Percentiles rank a stretch among this genome's conserved stretches.
These are phyloP conservation scores for Cyphellophora europaea DNA, from an alignment of 2,329 filamentous ascomycete species.

Conservation along the genomic window DNA sequence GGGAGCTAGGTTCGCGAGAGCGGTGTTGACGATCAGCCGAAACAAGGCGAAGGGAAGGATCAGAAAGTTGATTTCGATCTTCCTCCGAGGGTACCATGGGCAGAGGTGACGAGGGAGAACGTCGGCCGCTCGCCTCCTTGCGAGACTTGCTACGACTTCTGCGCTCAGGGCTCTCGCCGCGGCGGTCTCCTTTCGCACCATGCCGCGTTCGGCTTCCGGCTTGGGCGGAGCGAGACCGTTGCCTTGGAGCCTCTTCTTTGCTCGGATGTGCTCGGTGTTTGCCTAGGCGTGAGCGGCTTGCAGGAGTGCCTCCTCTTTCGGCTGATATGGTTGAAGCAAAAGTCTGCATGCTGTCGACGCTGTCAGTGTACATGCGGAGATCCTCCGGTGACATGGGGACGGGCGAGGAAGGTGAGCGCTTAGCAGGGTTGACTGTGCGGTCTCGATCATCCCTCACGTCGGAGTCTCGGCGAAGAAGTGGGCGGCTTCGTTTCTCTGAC, in stretches of 20 bases:
- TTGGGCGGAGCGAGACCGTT: not conserved
- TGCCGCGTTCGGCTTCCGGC: not conserved
- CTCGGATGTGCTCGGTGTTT: conserved; percentile 27
- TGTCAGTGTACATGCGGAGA: conserved; percentile 37
- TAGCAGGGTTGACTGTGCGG: conserved; percentile 63
- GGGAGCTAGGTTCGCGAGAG: conserved; percentile 33
- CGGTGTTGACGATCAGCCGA: conserved; percentile 33
- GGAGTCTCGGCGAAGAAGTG: conserved; percentile 32
- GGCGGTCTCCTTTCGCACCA: too few relatives aligned
- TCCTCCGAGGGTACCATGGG: conserved; percentile 58
- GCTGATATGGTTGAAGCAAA: not conserved
- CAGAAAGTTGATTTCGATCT: conserved; percentile 43
- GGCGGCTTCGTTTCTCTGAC: conserved; percentile 25
- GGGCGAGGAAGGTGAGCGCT: conserved; percentile 83
- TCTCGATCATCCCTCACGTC: conserved; percentile 41
- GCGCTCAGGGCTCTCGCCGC: too few relatives aligned
- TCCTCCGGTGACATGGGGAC: conserved; percentile 93
- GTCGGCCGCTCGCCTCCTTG: conserved; percentile 46
- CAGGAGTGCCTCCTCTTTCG: conserved; percentile 3
- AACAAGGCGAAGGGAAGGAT: conserved; percentile 43
- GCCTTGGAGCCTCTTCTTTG: conserved; percentile 28
- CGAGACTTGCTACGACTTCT: conserved; percentile 56
- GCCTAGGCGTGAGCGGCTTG: not conserved
- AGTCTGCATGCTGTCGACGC: conserved; percentile 27
- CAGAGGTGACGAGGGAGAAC: conserved; percentile 73